Evolutionary conservation across 345 rosid species (phyloP).

Genomic region (Diplotaxis tenuifolia): DNA sequence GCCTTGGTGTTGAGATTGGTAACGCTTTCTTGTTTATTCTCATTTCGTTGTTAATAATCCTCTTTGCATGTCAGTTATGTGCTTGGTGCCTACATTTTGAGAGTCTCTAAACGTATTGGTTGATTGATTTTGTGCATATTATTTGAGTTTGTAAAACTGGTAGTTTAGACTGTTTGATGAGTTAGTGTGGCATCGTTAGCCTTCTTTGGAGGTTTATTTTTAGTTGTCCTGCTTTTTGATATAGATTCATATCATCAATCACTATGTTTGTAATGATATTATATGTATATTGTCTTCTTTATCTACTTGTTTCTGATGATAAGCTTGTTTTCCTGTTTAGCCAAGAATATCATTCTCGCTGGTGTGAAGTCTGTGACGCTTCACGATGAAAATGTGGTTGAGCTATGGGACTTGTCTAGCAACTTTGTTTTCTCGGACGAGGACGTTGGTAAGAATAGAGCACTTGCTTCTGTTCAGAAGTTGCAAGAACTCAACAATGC

Average conservation of each 20-base stretch:
- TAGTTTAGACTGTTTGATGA: background rate
- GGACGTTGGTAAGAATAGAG: conserved; percentile 82
- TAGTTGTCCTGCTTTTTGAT: too few relatives aligned
- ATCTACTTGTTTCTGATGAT: conserved; percentile 1
- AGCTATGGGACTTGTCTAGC: conserved; percentile 83
- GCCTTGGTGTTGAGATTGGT: conserved; percentile 81
- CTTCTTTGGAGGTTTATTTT: background rate
- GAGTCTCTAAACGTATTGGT: background rate
- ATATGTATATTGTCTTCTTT: background rate
- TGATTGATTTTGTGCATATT: background rate
- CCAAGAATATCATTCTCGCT: conserved; percentile 87
- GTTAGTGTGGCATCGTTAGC: background rate
- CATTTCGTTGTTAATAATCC: background rate
- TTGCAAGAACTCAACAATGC: conserved; percentile 89
- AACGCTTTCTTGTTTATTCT: conserved; percentile 2
- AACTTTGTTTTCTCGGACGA: conserved; percentile 71
- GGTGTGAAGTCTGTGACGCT: conserved; percentile 91
- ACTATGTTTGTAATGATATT: background rate
- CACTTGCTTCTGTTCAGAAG: conserved; percentile 76
- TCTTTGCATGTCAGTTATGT: conserved; percentile 22
- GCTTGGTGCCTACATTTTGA: background rate
- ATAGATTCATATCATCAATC: too few relatives aligned
- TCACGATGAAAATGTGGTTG: conserved; percentile 76
- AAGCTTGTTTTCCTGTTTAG: conserved; percentile 31
- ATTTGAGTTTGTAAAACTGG: background rate